phyloP scores from a whole-genome alignment of 495 filamentous ascomycete species.

The Aspergillus conjunctus region DNA sequence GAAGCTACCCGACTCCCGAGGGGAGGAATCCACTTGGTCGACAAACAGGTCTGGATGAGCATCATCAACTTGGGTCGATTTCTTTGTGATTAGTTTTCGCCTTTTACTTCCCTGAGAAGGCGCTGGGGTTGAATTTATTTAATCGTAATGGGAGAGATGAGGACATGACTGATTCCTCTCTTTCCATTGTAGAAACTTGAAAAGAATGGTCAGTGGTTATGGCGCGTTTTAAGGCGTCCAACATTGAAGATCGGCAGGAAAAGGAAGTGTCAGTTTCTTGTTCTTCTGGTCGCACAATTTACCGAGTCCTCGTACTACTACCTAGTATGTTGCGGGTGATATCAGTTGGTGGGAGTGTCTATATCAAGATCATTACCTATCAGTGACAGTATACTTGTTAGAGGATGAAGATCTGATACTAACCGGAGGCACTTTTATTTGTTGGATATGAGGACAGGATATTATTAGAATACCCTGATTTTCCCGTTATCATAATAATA shows the following conservation, averaged over 20 bases:
- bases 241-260: neutral
- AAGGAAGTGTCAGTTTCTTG: neutral
- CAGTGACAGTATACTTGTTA: neutral
- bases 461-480: neutral
- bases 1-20: constrained; percentile 3
- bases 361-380: too few relatives aligned
- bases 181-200: neutral
- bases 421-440: too few relatives aligned
- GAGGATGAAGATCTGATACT: neutral
- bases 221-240: neutral
- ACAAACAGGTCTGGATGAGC: neutral
- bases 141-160: too few relatives aligned
- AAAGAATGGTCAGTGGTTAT: neutral
- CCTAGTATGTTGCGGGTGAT: neutral
- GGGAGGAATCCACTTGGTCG: neutral
- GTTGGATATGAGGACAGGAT: neutral
- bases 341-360: too few relatives aligned
- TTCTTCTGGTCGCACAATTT: neutral
- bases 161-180: too few relatives aligned
- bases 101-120: too few relatives aligned
- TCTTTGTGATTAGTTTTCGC: too few relatives aligned
- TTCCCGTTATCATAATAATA: too few relatives aligned
- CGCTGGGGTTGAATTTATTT: too few relatives aligned
- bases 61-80: too few relatives aligned
- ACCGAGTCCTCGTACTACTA: neutral